A percentile compares a stretch with the other conserved stretches of the same genome.
Conservation (phyloP, 176 grass and related monocot genomes). For the Alopecurus myosuroides region DNA sequence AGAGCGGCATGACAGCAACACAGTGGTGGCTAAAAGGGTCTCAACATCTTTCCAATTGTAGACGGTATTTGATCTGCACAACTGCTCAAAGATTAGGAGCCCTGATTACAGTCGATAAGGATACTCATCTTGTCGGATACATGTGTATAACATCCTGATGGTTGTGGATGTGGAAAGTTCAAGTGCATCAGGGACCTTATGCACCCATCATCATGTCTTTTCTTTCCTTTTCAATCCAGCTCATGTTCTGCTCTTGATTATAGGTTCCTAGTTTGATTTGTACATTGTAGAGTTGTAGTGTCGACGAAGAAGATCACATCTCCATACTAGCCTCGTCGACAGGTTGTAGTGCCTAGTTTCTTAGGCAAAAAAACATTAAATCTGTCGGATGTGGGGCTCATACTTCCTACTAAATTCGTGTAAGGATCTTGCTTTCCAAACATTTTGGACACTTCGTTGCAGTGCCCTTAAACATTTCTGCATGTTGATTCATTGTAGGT, state of each 20-base stretch:
- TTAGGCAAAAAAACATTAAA: background rate
- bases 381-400: no score
- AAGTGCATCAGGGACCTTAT: background rate
- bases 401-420: background rate
- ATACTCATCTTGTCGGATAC: background rate
- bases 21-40: slow-evolving; percentile 3
- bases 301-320: background rate
- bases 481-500: background rate
- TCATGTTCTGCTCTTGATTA: background rate
- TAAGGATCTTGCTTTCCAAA: background rate
- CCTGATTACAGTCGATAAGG: background rate
- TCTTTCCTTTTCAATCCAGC: slow-evolving; percentile 3
- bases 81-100: background rate
- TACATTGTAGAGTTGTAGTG: background rate
- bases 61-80: background rate
- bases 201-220: background rate
- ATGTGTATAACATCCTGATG: background rate
- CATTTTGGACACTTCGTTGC: background rate
- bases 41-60: slow-evolving; percentile 13
- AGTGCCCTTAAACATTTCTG: background rate
- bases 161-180: background rate
- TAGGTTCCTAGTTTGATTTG: background rate
- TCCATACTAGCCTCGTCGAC: background rate
- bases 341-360: background rate
- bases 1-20: background rate